Evolutionary conservation across 2,329 filamentous ascomycete genomes (phyloP), one percentile per base, ranked within the genome.

Genomic region (Volutella citrinella): DNA sequence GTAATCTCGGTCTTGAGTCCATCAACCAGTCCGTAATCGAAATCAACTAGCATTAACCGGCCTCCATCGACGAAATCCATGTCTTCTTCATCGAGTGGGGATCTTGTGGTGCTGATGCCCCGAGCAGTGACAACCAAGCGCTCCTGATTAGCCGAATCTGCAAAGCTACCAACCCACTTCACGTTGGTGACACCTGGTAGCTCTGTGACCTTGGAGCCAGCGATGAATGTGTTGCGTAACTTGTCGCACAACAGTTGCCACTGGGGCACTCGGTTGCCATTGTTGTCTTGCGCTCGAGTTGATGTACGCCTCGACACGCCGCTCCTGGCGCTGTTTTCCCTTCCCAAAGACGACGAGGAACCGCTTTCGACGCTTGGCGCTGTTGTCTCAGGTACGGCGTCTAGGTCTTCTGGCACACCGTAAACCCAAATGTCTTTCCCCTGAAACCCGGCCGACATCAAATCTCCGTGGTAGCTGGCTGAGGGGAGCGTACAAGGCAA

Each of bases 1-100:
- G 72, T 80, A 25, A 86, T 61, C 40, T 84, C 75, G 2, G 60
- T 63, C 36, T 70, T 68, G 26, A 62, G 57, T 5, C 82, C 83
- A 53, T 85, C 66, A 5, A 53, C 60, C 2, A 71, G 49, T 2
- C 71, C 65, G 47, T 84, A 84, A 44, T 82, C 76, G 56, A 91
- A 91, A 56, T 91, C 86, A 27, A 90, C 66, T 8, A 91, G 64
- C 9, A 77, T 74, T 26, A 93, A 66, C 41, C 86, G 75, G 11
- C 86, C 86, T 7, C 86, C 85, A 51, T 91, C 87, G n/a, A 87
- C 74, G 44, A 87, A 86, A 51, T 85, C 77, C 32, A 83, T 74
- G 28, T 78, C 80, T 46, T 88, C 84, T 44, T 87, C 81, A 36
- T 87, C 82, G 4, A 78, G 72, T 25, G 76, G 64, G 7, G 69